Percentiles rank a stretch among this genome's conserved stretches.
Evolutionary conservation across 2,329 filamentous ascomycete genomes (phyloP).

Genomic region (Fusarium sulawesiense): DNA sequence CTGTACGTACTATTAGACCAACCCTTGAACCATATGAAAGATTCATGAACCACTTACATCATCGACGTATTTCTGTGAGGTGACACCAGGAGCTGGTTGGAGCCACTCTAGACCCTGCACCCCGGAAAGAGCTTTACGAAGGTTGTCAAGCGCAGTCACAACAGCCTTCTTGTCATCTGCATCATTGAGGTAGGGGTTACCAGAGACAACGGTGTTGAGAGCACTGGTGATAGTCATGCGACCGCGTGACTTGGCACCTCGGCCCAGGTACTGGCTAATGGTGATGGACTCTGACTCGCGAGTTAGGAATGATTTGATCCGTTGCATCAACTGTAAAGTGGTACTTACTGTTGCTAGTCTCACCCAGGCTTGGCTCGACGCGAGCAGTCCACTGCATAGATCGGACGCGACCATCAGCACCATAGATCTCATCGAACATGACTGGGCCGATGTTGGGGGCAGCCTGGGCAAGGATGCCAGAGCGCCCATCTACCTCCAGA

Average conservation of each 20-base stretch:
- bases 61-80: constrained; percentile 13
- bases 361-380: constrained; percentile 9
- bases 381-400: constrained; percentile 21
- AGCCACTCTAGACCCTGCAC: constrained; percentile 11
- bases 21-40: fast-evolving
- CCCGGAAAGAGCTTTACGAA: constrained; percentile 12
- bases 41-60: neutral
- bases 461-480: constrained; percentile 12
- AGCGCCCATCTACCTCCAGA: neutral
- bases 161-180: constrained; percentile 20
- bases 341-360: constrained; percentile 10
- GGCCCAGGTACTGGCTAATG: constrained; percentile 18
- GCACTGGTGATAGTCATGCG: constrained; percentile 22
- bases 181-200: constrained; percentile 13
- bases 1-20: neutral
- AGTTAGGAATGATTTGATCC: neutral
- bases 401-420: constrained; percentile 5
- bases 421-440: constrained; percentile 16
- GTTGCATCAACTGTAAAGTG: fast-evolving
- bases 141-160: constrained; percentile 12
- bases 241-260: constrained; percentile 16
- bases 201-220: constrained; percentile 17
- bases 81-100: constrained; percentile 7
- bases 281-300: constrained; percentile 1
- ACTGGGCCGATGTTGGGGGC: constrained; percentile 16